phyloP scores from a whole-genome alignment of 2,329 filamentous ascomycete genomes.

The Botrytis hyacinthi region DNA sequence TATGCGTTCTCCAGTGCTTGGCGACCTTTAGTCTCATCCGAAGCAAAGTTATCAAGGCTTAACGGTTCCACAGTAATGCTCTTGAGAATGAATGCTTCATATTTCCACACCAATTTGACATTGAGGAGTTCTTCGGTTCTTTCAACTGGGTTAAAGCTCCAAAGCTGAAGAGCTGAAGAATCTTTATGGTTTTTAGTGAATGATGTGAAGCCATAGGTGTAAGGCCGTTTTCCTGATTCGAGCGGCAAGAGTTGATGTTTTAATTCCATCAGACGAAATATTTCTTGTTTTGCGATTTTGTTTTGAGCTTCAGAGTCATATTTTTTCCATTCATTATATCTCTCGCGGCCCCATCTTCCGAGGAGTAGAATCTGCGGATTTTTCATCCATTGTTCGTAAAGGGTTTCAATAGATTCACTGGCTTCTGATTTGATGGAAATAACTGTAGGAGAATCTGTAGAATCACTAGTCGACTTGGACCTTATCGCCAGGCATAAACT shows the following conservation, averaged over 20 bases:
- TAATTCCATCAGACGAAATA: slow-evolving; percentile 1
- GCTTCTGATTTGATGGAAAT: not conserved
- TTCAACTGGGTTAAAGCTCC: not conserved
- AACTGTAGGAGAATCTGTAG: not conserved
- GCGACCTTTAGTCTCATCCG: not conserved
- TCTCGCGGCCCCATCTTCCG: not conserved
- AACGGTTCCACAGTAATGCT: not conserved
- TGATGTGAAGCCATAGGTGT: not conserved
- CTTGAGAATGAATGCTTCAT: not conserved
- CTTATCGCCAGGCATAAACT: not conserved
- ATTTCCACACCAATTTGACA: not conserved
- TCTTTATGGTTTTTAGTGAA: not conserved
- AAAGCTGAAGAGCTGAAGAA: not conserved
- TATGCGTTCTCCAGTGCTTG: not conserved
- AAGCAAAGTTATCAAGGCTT: not conserved
- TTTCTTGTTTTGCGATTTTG: not conserved
- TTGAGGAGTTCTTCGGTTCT: not conserved
- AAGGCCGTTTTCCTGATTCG: not conserved
- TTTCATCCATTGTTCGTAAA: not conserved
- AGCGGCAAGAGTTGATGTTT: not conserved
- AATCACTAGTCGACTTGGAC: not conserved
- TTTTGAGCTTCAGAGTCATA: not conserved
- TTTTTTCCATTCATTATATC: not conserved
- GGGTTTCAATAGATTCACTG: too few species aligned
- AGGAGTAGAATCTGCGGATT: not conserved